Conservation (phyloP, 331 rosid species). For the Saraca asoca region DNA sequence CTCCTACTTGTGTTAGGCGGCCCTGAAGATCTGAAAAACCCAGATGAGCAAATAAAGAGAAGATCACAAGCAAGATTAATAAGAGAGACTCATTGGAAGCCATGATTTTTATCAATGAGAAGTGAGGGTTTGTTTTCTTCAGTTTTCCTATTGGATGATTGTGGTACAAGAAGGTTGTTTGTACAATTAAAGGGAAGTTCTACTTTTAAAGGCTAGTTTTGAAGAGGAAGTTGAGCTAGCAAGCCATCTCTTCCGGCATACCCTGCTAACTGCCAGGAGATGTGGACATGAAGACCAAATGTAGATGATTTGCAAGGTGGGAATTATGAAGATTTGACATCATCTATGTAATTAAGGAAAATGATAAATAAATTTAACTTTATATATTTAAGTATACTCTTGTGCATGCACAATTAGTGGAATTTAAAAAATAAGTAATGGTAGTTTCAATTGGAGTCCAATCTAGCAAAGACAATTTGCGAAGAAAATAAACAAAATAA, state of each 20-base stretch:
- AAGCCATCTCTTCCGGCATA: neutral
- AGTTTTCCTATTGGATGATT: constrained; percentile 15
- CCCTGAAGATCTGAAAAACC: constrained; percentile 15
- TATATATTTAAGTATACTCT: no score
- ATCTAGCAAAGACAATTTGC: no score
- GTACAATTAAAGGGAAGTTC: constrained; percentile 26
- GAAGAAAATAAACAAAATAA: no score
- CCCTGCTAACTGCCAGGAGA: no score
- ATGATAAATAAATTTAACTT: no score
- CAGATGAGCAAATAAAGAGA: constrained; percentile 26
- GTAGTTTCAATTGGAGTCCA: no score
- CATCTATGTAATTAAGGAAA: no score
- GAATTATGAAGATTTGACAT: no score
- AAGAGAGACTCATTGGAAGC: constrained; percentile 29
- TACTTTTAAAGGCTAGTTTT: constrained; percentile 40
- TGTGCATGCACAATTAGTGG: no score
- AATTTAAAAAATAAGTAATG: no score
- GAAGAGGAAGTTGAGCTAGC: constrained; percentile 26
- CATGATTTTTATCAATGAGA: constrained; percentile 22
- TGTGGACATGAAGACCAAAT: no score
- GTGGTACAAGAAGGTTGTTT: constrained; percentile 4
- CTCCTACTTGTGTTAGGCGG: neutral
- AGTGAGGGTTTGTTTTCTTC: neutral
- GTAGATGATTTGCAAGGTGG: no score
- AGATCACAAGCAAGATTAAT: constrained; percentile 16